Evolutionary conservation across 805 yeast genomes (phyloP).

Genomic region (Lachancea meyersii): DNA sequence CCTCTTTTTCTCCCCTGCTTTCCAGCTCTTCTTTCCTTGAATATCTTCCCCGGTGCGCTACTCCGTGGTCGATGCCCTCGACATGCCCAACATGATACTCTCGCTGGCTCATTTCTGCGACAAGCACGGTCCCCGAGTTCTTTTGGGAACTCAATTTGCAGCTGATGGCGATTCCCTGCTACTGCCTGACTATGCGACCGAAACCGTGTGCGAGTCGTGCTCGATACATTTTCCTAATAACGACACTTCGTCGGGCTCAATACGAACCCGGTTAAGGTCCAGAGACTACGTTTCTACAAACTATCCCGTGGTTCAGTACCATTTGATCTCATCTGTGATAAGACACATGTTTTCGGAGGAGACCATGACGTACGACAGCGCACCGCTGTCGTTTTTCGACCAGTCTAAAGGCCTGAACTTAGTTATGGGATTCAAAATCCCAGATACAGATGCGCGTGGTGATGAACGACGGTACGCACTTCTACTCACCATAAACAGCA

Average conservation of each 20-base stretch:
- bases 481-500: slow-evolving; percentile 52
- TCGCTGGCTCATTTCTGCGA: slow-evolving; percentile 72
- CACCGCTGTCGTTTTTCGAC: slow-evolving; percentile 62
- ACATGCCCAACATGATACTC: slow-evolving; percentile 20
- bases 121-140: slow-evolving; percentile 64
- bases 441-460: slow-evolving; percentile 65
- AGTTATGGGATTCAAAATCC: slow-evolving; percentile 52
- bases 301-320: slow-evolving; percentile 51
- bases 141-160: slow-evolving; percentile 54
- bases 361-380: slow-evolving; percentile 49
- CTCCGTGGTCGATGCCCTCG: not conserved
- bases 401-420: slow-evolving; percentile 54
- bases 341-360: slow-evolving; percentile 64
- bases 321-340: slow-evolving; percentile 51
- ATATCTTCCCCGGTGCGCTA: not conserved
- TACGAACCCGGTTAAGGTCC: slow-evolving; percentile 27
- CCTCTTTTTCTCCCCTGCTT: no score
- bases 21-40: no score
- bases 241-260: slow-evolving; percentile 25
- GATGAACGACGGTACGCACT: slow-evolving; percentile 63
- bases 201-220: slow-evolving; percentile 56
- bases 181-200: slow-evolving; percentile 39
- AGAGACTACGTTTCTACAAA: slow-evolving; percentile 47
- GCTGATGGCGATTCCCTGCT: slow-evolving; percentile 24
- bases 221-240: slow-evolving; percentile 44